Evolutionary conservation across 148 eudicot genomes (phyloP).

Genomic region (Pouteria glomerata): DNA sequence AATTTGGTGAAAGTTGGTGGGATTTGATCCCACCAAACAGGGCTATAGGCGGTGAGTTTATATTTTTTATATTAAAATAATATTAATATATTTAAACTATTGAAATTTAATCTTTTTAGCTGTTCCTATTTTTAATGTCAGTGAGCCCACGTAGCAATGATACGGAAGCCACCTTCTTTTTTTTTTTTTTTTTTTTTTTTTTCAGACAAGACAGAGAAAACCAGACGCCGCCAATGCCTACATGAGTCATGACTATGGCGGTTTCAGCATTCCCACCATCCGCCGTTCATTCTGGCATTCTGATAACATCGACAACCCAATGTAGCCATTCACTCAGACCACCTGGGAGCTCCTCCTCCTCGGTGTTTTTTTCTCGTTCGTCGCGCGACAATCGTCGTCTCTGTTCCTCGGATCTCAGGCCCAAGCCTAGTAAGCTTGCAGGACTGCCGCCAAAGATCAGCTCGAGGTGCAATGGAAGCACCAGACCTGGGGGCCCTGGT

Average conservation of each 20-base stretch:
- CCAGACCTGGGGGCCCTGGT: conserved; percentile 26
- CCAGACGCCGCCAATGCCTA: no score
- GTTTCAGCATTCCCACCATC: conserved; percentile 18
- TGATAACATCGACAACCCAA: not conserved
- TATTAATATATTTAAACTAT: no score
- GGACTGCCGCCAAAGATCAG: not conserved
- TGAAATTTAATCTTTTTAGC: no score
- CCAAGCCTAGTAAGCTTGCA: not conserved
- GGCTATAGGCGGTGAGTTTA: no score
- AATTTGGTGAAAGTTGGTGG: no score
- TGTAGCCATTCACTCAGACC: conserved; percentile 5
- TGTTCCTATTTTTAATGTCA: no score
- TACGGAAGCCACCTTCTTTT: no score
- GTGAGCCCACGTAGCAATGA: no score
- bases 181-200: no score
- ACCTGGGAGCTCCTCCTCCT: not conserved
- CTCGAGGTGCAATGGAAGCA: conserved; percentile 29
- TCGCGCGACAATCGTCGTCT: conserved; percentile 4
- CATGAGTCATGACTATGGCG: conserved; percentile 3
- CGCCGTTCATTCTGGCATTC: no score
- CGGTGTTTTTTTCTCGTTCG: not conserved
- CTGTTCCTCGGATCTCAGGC: conserved; percentile 3
- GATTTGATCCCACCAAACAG: no score
- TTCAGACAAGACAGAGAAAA: not conserved
- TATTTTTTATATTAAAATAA: no score